These are phyloP conservation scores for Pseudogymnoascus sp. DNA, from an alignment of 2,329 filamentous ascomycete species.

Conservation along the genomic window DNA sequence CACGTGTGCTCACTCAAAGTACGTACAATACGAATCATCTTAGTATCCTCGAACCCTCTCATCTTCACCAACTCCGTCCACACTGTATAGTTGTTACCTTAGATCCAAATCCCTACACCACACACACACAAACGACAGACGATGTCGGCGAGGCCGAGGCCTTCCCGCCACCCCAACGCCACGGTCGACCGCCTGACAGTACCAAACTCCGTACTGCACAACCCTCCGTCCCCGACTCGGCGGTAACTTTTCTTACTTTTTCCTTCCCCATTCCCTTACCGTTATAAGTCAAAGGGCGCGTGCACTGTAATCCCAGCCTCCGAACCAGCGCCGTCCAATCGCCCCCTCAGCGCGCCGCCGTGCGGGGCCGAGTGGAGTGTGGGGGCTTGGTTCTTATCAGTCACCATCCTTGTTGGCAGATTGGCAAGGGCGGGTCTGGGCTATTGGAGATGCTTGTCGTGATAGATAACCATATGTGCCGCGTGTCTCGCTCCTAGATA, in stretches of 20 bases:
- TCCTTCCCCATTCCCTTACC: neutral
- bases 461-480: neutral
- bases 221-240: neutral
- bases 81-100: neutral
- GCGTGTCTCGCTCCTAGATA: neutral
- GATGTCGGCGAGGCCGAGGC: neutral
- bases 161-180: neutral
- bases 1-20: neutral
- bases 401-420: neutral
- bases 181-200: neutral
- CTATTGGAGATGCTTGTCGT: neutral
- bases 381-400: constrained; percentile 1
- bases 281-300: neutral
- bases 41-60: neutral
- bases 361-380: neutral
- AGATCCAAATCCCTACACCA: neutral
- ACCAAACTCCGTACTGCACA: neutral
- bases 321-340: neutral
- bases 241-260: neutral
- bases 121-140: neutral
- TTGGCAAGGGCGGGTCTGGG: neutral
- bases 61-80: neutral
- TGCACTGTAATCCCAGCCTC: neutral
- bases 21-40: neutral
- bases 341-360: neutral